A percentile compares a stretch with the other conserved stretches of the same genome.
phyloP scores from a whole-genome alignment of 352 stramenopile genomes.

The Thalassiosira mediterranea region DNA sequence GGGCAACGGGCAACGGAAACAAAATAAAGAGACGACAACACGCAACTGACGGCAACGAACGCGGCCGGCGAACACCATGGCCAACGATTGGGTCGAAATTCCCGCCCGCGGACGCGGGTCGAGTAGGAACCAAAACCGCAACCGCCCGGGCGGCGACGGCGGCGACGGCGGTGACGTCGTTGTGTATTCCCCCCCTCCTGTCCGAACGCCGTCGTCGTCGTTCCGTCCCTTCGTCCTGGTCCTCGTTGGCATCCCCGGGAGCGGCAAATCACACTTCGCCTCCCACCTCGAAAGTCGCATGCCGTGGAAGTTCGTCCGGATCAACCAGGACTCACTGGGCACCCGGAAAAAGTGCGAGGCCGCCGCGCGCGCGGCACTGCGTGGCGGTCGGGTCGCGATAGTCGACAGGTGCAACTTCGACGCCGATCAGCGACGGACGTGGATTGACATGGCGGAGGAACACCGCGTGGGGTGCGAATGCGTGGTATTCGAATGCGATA shows the following conservation, averaged over 20 bases:
- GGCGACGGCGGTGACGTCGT: too few species aligned
- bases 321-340: conserved; percentile 71
- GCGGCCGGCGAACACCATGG: too few species aligned
- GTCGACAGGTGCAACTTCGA: conserved; percentile 77
- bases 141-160: too few species aligned
- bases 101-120: too few species aligned
- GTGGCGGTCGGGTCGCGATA: conserved; percentile 41
- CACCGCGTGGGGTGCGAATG: conserved; percentile 36
- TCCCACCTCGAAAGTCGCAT: conserved; percentile 38
- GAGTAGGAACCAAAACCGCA: too few species aligned
- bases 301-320: conserved; percentile 53
- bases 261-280: conserved; percentile 66
- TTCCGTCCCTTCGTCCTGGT: too few species aligned
- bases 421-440: conserved; percentile 49
- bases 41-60: too few species aligned
- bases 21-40: too few species aligned
- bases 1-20: too few species aligned
- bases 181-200: too few species aligned
- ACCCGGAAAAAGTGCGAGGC: conserved; percentile 49
- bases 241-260: conserved; percentile 64
- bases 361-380: conserved; percentile 28
- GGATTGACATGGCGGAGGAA: conserved; percentile 51
- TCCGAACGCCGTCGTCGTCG: too few species aligned
- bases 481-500: conserved; percentile 43
- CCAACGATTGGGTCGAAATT: too few species aligned